Evolutionary conservation across 345 rosid species (phyloP).

Genomic region (Lepidium africanum): DNA sequence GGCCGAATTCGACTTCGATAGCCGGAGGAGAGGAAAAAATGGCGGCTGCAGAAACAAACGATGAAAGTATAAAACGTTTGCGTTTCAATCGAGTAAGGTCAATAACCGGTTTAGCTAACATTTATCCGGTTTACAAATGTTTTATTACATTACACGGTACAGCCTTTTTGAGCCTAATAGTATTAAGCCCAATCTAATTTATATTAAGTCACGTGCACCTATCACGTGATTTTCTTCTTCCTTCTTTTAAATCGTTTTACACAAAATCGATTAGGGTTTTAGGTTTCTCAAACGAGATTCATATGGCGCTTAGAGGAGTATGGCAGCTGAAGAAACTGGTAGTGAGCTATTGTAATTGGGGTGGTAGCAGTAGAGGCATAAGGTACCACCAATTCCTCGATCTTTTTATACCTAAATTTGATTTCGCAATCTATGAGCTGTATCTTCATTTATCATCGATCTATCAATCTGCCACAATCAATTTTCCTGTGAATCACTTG

Average conservation of each 20-base stretch:
- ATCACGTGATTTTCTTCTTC: constrained; percentile 17
- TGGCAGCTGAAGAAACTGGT: constrained; percentile 89
- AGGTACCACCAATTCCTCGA: constrained; percentile 30
- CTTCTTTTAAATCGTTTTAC: not conserved
- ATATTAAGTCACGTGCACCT: constrained; percentile 6
- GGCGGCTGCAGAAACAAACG: constrained; percentile 11
- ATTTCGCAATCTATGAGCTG: not conserved
- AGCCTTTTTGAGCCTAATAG: no score
- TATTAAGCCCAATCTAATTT: not conserved
- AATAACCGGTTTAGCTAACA: no score
- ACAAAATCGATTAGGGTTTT: constrained; percentile 3
- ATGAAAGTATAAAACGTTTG: no score
- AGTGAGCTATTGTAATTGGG: constrained; percentile 85
- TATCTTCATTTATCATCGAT: not conserved
- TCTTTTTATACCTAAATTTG: not conserved
- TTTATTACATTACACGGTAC: no score
- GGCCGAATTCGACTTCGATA: not conserved
- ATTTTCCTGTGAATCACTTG: not conserved
- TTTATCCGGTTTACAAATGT: no score
- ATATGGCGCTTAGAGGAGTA: constrained; percentile 75
- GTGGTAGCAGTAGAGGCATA: constrained; percentile 90
- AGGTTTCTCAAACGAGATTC: not conserved
- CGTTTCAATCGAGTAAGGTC: no score
- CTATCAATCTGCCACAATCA: not conserved
- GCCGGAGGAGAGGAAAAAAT: not conserved